phyloP scores from a whole-genome alignment of 306 rosid species.

The Corylus heterophylla region DNA sequence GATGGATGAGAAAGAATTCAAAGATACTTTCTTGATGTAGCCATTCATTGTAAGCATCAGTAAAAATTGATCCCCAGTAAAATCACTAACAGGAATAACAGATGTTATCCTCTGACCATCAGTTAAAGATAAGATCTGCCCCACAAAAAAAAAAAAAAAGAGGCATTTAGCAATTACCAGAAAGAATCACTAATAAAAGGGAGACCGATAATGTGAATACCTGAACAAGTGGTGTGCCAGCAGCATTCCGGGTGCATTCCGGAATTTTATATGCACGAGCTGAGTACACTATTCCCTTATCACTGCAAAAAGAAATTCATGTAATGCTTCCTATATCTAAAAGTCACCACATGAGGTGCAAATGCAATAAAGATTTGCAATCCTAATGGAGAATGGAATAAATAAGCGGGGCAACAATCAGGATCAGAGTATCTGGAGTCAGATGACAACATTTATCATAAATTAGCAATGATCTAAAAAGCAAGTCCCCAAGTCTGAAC shows the following conservation, averaged over 20 bases:
- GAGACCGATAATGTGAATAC: constrained; percentile 37
- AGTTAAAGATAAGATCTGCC: constrained; percentile 84
- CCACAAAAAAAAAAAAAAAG: constrained; percentile 21
- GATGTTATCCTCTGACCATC: constrained; percentile 97
- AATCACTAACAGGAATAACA: constrained; percentile 88
- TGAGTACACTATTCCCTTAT: constrained; percentile 90
- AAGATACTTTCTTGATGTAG: constrained; percentile 87
- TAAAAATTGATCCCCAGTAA: constrained; percentile 76
- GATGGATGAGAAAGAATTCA: constrained; percentile 88
- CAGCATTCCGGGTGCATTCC: constrained; percentile 84
- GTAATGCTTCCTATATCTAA: constrained; percentile 18
- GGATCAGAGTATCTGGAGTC: not conserved
- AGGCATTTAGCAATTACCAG: not conserved
- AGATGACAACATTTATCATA: not conserved
- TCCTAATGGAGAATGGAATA: not conserved
- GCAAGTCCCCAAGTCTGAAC: not conserved
- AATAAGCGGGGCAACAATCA: not conserved
- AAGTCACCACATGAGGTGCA: constrained; percentile 14
- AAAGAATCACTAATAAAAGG: constrained; percentile 4
- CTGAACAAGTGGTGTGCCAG: constrained; percentile 92
- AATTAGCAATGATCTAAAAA: not conserved
- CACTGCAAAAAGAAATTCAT: constrained; percentile 49
- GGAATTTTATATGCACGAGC: constrained; percentile 96
- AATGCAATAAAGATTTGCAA: constrained; percentile 4
- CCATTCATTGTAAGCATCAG: constrained; percentile 95